phyloP scores from a whole-genome alignment of 108 stramenopile species.

The Epipyxis sp. region DNA sequence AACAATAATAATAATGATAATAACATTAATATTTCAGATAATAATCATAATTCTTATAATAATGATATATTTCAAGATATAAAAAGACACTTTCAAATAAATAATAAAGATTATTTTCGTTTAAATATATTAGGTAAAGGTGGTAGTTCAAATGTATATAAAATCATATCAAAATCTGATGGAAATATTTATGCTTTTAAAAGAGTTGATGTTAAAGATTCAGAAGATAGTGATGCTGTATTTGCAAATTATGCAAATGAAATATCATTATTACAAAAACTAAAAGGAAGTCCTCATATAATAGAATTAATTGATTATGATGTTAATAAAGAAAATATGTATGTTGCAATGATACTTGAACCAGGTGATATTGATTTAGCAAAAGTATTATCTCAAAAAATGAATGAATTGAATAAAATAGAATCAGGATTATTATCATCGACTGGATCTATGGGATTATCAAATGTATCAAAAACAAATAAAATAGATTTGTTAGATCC shows the following conservation, averaged over 20 bases:
- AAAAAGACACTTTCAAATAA: too few relatives aligned
- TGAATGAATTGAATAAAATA: not conserved
- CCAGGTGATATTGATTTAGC: constrained; percentile 93
- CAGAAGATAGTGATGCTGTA: constrained; percentile 24
- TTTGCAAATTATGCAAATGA: constrained; percentile 92
- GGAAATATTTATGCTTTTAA: constrained; percentile 87
- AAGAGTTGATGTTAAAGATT: constrained; percentile 81
- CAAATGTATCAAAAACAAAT: not conserved
- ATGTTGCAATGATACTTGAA: constrained; percentile 80
- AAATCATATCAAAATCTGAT: constrained; percentile 33
- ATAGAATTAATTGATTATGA: constrained; percentile 83
- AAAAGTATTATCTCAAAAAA: constrained; percentile 72
- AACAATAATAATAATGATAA: too few relatives aligned
- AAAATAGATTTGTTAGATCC: constrained; percentile 68
- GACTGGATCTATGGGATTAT: not conserved
- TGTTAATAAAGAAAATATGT: constrained; percentile 78
- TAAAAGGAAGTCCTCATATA: constrained; percentile 84
- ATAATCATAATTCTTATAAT: too few relatives aligned
- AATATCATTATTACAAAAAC: constrained; percentile 76
- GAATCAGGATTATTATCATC: not conserved
- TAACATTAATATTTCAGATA: too few relatives aligned
- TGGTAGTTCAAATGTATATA: not conserved
- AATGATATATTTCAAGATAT: too few relatives aligned
- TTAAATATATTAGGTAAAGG: constrained; percentile 8
- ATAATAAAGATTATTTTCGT: too few relatives aligned